A percentile compares a stretch with the other conserved stretches of the same genome.
Conservation (phyloP, 2,329 filamentous ascomycete genomes). For the Aspergillus sp. region DNA sequence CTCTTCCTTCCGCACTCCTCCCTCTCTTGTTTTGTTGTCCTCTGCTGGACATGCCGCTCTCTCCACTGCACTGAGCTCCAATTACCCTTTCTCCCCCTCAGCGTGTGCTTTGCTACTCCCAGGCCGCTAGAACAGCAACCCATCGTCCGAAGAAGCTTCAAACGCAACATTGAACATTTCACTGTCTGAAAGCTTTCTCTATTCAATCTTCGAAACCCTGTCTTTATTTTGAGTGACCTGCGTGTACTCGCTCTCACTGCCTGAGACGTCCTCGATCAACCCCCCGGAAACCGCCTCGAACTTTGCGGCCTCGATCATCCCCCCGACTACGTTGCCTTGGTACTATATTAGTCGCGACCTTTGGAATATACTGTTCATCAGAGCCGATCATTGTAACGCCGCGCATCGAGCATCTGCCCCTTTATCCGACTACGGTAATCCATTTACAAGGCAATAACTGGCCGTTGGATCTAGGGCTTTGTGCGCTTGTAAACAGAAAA, state of each 20-base stretch:
- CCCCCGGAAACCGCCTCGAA: not conserved
- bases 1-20: conserved; percentile 2
- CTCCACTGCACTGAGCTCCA: conserved; percentile 1
- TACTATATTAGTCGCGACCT: not conserved
- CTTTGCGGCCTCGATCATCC: not conserved
- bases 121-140: not conserved
- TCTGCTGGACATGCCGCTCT: conserved; percentile 8
- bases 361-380: not conserved
- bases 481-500: not conserved
- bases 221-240: not conserved
- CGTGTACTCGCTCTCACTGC: not conserved
- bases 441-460: not conserved
- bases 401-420: not conserved
- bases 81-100: conserved; percentile 3
- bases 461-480: not conserved
- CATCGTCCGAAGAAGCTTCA: not conserved
- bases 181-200: not conserved
- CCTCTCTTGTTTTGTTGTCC: not conserved
- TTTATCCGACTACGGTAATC: not conserved
- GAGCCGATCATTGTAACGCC: not conserved
- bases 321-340: not conserved
- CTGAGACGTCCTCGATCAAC: not conserved
- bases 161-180: not conserved
- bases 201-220: not conserved
- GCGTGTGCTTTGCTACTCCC: not conserved